Evolutionary conservation across 495 filamentous ascomycete genomes (phyloP), one percentile per base, ranked within the genome.

Genomic region (Aspergillus cavernicola): DNA sequence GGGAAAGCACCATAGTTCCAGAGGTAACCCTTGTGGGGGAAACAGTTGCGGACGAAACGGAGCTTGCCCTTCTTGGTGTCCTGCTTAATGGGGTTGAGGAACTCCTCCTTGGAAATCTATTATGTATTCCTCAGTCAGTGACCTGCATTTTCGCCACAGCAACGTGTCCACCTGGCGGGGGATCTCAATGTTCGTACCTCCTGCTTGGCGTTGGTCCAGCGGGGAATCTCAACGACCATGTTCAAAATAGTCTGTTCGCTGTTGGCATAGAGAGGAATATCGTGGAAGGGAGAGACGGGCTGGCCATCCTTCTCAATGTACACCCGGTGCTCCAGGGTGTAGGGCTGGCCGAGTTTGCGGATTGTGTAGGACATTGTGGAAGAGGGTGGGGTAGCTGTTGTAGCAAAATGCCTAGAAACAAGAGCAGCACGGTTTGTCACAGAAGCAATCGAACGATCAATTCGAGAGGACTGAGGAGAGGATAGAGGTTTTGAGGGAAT

Each of bases 1-100:
- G 95, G 93, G 85, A 99, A 97, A 75, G 90, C 90, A 74, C 93
- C 93, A 73, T 99, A 99, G 82, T 97, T 99, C 95, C 95, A 99
- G 59, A 97, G 88, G 73, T 97, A 99, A 47, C 93, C 93, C 83
- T 97, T 96, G 84, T 99, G 95, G 59, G 93, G 93, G 83, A 99
- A 99, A 84, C 93, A 97, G 85, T 99, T 99, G 74, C 93, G 90
- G 71, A 99, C 95, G 70, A 84, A 99, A 60, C 93, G 89, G 55
- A 97, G 73, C 67, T 78, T 76, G 62, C 72, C 76, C 69, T 78
- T 77, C 66, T 80, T 77, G 53, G 65, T 69, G 56, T 76, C 73
- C 66, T 77, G 92, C 84, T 96, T 96, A 75, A 97, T 96, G 69
- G 91, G 92, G 80, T 95, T 96, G 63, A 96, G 87, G 70, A 87